These are phyloP conservation scores for Paramecium biaurelia DNA, from an alignment of 73 alveolate species.

Conservation along the genomic window DNA sequence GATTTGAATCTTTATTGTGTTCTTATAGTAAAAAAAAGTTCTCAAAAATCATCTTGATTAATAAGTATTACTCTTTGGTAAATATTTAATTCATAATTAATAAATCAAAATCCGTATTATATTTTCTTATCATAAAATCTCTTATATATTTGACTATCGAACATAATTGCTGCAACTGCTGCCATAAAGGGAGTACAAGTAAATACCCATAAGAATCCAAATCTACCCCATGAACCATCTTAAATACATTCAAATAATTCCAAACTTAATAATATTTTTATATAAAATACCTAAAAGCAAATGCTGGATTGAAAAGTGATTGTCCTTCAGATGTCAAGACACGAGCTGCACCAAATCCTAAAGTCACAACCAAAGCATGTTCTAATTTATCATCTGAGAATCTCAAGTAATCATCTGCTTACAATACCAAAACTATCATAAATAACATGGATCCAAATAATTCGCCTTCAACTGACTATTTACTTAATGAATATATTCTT, in stretches of 20 bases:
- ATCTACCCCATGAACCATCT: conserved; percentile 50
- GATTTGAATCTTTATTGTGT: neutral
- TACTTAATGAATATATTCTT: neutral
- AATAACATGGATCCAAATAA: neutral
- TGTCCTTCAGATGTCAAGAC: neutral
- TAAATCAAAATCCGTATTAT: conserved; percentile 42
- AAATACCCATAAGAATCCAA: conserved; percentile 45
- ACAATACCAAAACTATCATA: neutral
- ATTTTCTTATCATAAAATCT: conserved; percentile 27
- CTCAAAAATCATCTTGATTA: neutral
- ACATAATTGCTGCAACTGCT: conserved; percentile 9
- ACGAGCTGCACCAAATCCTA: conserved; percentile 27
- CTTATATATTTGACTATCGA: conserved; percentile 31
- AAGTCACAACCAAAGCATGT: neutral
- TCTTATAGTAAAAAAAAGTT: neutral
- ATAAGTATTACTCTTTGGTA: conserved; percentile 2
- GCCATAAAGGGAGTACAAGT: conserved; percentile 26
- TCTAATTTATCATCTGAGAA: conserved; percentile 31
- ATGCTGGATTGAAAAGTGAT: conserved; percentile 51
- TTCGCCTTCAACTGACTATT: conserved; percentile 35
- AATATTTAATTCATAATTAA: neutral
- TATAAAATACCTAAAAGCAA: conserved; percentile 19
- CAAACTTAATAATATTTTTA: neutral
- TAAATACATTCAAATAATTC: conserved; percentile 42
- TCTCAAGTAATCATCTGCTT: conserved; percentile 21